Percentiles rank a stretch among this genome's conserved stretches.
Conservation (phyloP, 768 basidiomycete species). For the Hortiboletus campestris region DNA sequence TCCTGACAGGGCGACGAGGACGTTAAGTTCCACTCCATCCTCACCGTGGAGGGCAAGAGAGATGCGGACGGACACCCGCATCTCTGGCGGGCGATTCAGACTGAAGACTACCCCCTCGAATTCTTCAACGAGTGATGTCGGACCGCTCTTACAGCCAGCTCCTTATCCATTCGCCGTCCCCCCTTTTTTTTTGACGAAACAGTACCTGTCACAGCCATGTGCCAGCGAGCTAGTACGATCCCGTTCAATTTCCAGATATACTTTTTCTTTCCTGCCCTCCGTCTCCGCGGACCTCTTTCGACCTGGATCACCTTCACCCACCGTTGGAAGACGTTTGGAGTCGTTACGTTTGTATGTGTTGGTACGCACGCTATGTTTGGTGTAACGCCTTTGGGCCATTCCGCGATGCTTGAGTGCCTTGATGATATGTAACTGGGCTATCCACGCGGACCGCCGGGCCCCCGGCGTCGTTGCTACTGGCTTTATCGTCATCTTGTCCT, state of each 20-base stretch:
- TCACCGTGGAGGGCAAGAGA: conserved; percentile 53
- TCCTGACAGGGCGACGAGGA: conserved; percentile 56
- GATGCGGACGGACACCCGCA: conserved; percentile 49
- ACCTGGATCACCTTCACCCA: conserved; percentile 4
- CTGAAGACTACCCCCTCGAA: conserved; percentile 48
- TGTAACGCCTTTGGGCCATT: background rate
- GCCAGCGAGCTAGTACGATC: conserved; percentile 7
- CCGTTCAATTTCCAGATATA: conserved; percentile 1
- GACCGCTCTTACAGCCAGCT: background rate
- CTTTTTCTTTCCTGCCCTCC: background rate
- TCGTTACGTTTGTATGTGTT: conserved; percentile 9
- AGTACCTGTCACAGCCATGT: conserved; percentile 14
- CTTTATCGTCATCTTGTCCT: background rate
- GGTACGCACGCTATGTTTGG: background rate
- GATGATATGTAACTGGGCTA: background rate
- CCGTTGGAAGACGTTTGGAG: conserved; percentile 1
- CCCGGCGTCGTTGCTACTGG: background rate
- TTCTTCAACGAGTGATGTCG: conserved; percentile 28
- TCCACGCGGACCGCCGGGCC: conserved; percentile 1
- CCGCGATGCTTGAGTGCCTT: conserved; percentile 4
- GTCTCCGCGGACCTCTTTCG: conserved; percentile 12
- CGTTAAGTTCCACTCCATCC: conserved; percentile 69
- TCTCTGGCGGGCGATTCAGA: conserved; percentile 66
- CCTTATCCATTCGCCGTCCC: background rate
- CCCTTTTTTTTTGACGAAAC: conserved; percentile 17